These are phyloP conservation scores for Lachnellula arida DNA, from an alignment of 2,329 filamentous ascomycete genomes.

Conservation along the genomic window DNA sequence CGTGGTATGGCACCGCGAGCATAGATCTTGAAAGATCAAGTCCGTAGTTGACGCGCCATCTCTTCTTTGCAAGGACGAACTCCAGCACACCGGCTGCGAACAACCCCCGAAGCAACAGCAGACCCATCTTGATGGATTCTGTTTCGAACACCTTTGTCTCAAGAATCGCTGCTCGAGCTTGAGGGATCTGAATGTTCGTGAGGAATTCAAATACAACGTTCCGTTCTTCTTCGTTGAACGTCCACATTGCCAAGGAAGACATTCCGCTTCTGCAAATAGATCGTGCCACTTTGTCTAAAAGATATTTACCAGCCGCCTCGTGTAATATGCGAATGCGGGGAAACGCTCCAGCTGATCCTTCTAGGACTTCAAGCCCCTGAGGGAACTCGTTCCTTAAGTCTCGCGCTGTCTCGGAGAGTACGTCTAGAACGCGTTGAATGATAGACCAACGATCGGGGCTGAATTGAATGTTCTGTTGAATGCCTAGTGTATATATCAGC, in stretches of 20 bases:
- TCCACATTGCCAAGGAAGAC: slow-evolving; percentile 36
- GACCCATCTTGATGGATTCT: slow-evolving; percentile 22
- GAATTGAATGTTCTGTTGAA: slow-evolving; percentile 35
- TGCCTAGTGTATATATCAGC: slow-evolving; percentile 38
- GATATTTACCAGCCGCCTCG: slow-evolving; percentile 22
- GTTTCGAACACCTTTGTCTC: slow-evolving; percentile 21
- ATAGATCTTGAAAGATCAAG: slow-evolving; percentile 49
- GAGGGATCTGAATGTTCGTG: slow-evolving; percentile 29
- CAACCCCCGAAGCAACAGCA: not conserved
- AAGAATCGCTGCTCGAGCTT: slow-evolving; percentile 3
- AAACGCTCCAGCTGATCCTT: slow-evolving; percentile 37
- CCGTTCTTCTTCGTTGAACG: slow-evolving; percentile 16
- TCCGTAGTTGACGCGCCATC: slow-evolving; percentile 58
- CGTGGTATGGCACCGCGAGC: slow-evolving; percentile 61
- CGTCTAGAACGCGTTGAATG: not conserved
- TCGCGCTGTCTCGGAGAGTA: not conserved
- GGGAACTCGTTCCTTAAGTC: not conserved
- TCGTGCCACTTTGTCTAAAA: slow-evolving; percentile 35
- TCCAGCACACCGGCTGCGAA: not conserved
- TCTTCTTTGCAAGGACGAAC: slow-evolving; percentile 35
- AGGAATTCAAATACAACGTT: slow-evolving; percentile 42
- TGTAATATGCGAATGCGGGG: slow-evolving; percentile 46
- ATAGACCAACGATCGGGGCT: slow-evolving; percentile 36
- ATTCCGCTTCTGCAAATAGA: slow-evolving; percentile 42
- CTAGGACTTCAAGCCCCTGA: slow-evolving; percentile 29